Conservation (phyloP, 352 stramenopile genomes). For the Pythium folliculosum region DNA sequence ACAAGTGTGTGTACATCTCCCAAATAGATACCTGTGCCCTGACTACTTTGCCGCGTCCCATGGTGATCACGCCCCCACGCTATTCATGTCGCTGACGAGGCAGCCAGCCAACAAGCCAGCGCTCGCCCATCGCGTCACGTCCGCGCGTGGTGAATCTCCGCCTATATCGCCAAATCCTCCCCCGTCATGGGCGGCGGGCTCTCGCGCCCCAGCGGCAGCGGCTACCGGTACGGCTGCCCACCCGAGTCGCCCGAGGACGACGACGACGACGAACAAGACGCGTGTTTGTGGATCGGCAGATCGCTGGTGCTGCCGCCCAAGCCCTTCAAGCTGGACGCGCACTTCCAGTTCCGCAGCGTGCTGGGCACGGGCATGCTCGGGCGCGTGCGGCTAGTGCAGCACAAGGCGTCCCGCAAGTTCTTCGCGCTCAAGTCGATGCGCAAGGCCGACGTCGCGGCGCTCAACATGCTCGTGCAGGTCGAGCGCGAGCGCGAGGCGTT, state of each 20-base stretch:
- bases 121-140: too few species aligned
- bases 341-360: conserved; percentile 60
- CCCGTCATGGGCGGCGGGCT: conserved; percentile 24
- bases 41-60: too few species aligned
- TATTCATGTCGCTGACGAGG: too few species aligned
- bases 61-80: too few species aligned
- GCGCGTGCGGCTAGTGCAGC: conserved; percentile 61
- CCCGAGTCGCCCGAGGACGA: conserved; percentile 2
- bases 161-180: too few species aligned
- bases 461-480: conserved; percentile 62
- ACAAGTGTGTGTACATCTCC: not conserved
- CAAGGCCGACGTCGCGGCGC: conserved; percentile 58
- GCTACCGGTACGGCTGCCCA: conserved; percentile 21
- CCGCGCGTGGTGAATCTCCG: too few species aligned
- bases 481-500: conserved; percentile 58
- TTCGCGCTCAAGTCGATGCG: conserved; percentile 79
- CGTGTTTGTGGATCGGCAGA: conserved; percentile 50
- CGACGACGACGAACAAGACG: not conserved
- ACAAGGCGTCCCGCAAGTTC: conserved; percentile 58
- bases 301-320: conserved; percentile 58
- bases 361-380: conserved; percentile 77
- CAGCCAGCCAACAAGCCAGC: too few species aligned
- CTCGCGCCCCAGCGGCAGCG: not conserved
- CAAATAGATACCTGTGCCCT: not conserved
- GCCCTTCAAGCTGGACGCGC: conserved; percentile 49